These are phyloP conservation scores for Penicillium taxi DNA, from an alignment of 495 filamentous ascomycete species.

Conservation along the genomic window DNA sequence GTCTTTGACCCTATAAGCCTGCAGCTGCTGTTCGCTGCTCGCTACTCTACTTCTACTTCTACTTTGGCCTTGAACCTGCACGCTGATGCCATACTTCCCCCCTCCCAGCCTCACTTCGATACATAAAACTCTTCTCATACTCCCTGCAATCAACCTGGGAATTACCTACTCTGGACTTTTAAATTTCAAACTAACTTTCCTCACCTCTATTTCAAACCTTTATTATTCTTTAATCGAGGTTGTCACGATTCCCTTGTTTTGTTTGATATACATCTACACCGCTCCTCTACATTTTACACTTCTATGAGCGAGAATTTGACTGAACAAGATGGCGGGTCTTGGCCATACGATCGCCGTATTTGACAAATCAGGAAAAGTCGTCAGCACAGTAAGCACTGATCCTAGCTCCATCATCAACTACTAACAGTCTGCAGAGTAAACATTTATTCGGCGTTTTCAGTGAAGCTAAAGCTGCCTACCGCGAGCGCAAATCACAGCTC, in stretches of 20 bases:
- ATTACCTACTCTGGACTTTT: slow-evolving; percentile 1
- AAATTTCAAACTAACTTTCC: not conserved
- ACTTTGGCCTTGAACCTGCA: too few species aligned
- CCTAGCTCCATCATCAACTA: not conserved
- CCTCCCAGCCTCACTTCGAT: slow-evolving; percentile 17
- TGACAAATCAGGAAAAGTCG: slow-evolving; percentile 86
- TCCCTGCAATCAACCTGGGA: slow-evolving; percentile 15
- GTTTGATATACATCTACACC: slow-evolving; percentile 11
- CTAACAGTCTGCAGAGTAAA: slow-evolving; percentile 55
- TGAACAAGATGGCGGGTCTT: slow-evolving; percentile 38
- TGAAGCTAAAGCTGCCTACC: slow-evolving; percentile 78
- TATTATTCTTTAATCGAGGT: slow-evolving; percentile 8
- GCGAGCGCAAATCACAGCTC: slow-evolving; percentile 71
- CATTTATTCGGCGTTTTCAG: slow-evolving; percentile 80
- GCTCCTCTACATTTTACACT: slow-evolving; percentile 7
- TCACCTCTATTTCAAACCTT: not conserved
- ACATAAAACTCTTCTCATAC: slow-evolving; percentile 5
- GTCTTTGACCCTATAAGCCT: slow-evolving; percentile 11
- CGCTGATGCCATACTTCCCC: slow-evolving; percentile 16
- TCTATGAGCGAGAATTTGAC: too few species aligned
- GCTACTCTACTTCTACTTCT: slow-evolving; percentile 27
- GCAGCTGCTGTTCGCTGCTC: slow-evolving; percentile 19
- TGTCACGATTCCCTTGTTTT: not conserved
- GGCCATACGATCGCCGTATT: slow-evolving; percentile 79
- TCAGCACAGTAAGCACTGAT: slow-evolving; percentile 64